A percentile compares a stretch with the other conserved stretches of the same genome.
Evolutionary conservation across 371 early-diverging fungal genomes (phyloP).

Genomic region (Dentiscutata heterogama): DNA sequence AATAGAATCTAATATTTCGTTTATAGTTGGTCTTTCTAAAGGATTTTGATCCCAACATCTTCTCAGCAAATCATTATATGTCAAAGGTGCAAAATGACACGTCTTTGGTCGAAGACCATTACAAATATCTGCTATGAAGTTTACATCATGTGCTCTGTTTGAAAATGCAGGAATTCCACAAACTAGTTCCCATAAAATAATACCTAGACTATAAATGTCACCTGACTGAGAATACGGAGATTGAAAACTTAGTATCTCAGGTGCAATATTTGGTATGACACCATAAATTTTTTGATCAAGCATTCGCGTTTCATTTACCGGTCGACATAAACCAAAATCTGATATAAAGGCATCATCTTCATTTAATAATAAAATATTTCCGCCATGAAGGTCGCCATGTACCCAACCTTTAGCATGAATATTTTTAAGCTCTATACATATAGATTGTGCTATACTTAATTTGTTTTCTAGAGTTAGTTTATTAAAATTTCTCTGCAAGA

Average conservation of each 20-base stretch:
- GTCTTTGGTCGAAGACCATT: not conserved
- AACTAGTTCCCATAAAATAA: constrained; percentile 17
- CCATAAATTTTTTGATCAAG: not conserved
- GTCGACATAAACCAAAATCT: constrained; percentile 20
- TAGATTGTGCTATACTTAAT: not conserved
- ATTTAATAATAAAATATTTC: constrained; percentile 19
- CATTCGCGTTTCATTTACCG: not conserved
- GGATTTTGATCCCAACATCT: not conserved
- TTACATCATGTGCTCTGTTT: constrained; percentile 2
- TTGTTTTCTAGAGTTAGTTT: not conserved
- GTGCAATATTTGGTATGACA: constrained; percentile 13
- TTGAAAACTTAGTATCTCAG: constrained; percentile 8
- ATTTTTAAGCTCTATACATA: not conserved
- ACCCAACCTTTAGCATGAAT: not conserved
- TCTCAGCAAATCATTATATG: not conserved
- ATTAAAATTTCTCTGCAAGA: not conserved
- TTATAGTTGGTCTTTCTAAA: not conserved
- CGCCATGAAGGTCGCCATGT: constrained; percentile 22
- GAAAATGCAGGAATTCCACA: not conserved
- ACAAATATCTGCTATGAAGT: not conserved
- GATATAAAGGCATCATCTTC: not conserved
- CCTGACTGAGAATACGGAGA: not conserved
- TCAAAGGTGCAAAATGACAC: not conserved
- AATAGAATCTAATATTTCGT: too few species aligned
- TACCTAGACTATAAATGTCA: constrained; percentile 28